Evolutionary conservation across 495 filamentous ascomycete species (phyloP).

Genomic region (Hypoxylon trugodes): DNA sequence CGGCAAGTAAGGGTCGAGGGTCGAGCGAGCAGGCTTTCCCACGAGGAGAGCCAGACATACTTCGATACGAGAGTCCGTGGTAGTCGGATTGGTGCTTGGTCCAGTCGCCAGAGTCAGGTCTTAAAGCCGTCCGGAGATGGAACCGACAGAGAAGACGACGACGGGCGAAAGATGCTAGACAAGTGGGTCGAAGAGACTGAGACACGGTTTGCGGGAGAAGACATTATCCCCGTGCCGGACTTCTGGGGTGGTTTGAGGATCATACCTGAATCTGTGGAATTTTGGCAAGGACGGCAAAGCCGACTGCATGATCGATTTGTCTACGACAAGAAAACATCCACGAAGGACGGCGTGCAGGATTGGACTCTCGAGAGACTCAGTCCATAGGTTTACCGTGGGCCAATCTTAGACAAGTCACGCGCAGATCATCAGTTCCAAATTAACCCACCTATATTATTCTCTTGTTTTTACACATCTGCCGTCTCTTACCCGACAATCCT

Average conservation of each 20-base stretch:
- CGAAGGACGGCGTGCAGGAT: slow-evolving; percentile 47
- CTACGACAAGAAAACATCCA: slow-evolving; percentile 67
- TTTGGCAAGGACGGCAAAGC: slow-evolving; percentile 92
- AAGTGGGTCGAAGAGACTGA: slow-evolving; percentile 74
- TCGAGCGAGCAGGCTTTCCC: slow-evolving; percentile 67
- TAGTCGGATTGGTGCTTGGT: slow-evolving; percentile 91
- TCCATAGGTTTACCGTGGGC: slow-evolving; percentile 53
- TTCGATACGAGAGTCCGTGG: slow-evolving; percentile 83
- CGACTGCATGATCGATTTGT: slow-evolving; percentile 92
- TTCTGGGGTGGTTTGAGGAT: slow-evolving; percentile 96
- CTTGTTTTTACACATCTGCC: too few species aligned
- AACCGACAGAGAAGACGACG: slow-evolving; percentile 53
- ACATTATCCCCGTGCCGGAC: slow-evolving; percentile 85
- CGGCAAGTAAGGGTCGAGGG: slow-evolving; percentile 90
- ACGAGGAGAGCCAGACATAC: slow-evolving; percentile 84
- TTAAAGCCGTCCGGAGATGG: slow-evolving; percentile 58
- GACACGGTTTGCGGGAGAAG: slow-evolving; percentile 72
- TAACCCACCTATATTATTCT: too few species aligned
- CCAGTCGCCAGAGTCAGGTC: slow-evolving; percentile 84
- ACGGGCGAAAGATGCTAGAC: slow-evolving; percentile 72
- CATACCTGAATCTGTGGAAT: slow-evolving; percentile 86
- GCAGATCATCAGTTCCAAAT: background rate
- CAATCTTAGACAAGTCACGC: background rate
- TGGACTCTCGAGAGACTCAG: slow-evolving; percentile 70
- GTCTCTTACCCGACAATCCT: too few species aligned